These are phyloP conservation scores for Dissophora globulifera DNA, from an alignment of 192 early-diverging fungal species.

Conservation along the genomic window DNA sequence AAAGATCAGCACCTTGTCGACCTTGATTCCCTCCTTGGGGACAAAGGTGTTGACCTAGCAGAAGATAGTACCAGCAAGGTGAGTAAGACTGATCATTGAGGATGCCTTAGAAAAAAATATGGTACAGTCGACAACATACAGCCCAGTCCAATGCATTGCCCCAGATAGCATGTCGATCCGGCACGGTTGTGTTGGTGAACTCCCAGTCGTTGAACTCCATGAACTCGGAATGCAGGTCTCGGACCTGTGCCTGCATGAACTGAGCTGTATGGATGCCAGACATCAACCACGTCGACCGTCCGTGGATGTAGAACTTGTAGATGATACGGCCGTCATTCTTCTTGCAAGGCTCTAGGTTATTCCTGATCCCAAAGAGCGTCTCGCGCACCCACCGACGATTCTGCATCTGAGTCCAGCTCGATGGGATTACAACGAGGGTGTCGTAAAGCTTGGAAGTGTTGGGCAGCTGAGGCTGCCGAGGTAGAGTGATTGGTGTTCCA, in stretches of 20 bases:
- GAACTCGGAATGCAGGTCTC: conserved; percentile 56
- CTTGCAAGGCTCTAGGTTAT: conserved; percentile 64
- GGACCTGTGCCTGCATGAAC: conserved; percentile 30
- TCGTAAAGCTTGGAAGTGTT: conserved; percentile 56
- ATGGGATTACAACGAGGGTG: conserved; percentile 59
- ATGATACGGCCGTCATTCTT: conserved; percentile 50
- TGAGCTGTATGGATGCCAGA: conserved; percentile 22
- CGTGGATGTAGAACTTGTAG: conserved; percentile 59
- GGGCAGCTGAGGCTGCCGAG: conserved; percentile 26
- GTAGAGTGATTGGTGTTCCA: no score
- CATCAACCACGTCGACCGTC: conserved; percentile 24
- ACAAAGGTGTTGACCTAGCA: conserved; percentile 39
- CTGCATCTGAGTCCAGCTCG: conserved; percentile 44
- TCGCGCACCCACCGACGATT: conserved; percentile 61
- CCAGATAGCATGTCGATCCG: conserved; percentile 24
- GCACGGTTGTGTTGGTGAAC: conserved; percentile 29
- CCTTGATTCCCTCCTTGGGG: conserved; percentile 30
- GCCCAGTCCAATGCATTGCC: conserved; percentile 47
- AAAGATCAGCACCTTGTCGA: conserved; percentile 47
- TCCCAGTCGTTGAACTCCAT: conserved; percentile 64
- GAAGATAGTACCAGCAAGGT: no score
- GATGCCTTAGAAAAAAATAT: neutral
- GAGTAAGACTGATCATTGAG: neutral
- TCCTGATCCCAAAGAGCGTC: conserved; percentile 61
- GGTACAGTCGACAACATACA: conserved; percentile 23